A percentile compares a stretch with the other conserved stretches of the same genome.
Evolutionary conservation across 2,329 filamentous ascomycete species (phyloP).

Genomic region (Xylariaceae sp.): DNA sequence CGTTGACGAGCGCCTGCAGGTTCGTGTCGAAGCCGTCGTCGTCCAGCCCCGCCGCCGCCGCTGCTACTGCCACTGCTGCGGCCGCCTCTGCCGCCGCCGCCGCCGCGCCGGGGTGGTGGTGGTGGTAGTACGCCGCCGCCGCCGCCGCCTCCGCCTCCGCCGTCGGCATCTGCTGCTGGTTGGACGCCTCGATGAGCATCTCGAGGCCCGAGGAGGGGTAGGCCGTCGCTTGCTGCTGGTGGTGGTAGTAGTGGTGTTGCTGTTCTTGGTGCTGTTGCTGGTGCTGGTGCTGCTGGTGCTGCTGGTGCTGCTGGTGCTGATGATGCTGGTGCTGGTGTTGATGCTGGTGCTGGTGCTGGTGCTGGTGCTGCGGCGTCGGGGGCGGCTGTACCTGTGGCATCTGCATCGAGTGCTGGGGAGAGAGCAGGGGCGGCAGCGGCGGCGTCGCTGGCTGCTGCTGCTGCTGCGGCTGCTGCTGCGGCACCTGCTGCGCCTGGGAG

Average conservation of each 20-base stretch:
- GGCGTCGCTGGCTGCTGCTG: constrained; percentile 16
- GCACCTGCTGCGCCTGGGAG: constrained; percentile 19
- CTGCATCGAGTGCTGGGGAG: too few relatives aligned
- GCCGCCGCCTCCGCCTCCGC: constrained; percentile 9
- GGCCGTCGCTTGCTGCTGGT: constrained; percentile 11
- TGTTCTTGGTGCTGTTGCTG: too few relatives aligned
- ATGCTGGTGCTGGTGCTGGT: constrained; percentile 12
- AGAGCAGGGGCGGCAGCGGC: constrained; percentile 12
- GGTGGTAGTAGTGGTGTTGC: too few relatives aligned
- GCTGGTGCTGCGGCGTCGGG: constrained; percentile 12
- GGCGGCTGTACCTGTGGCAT: too few relatives aligned
- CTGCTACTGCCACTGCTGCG: too few relatives aligned
- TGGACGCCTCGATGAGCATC: constrained; percentile 34
- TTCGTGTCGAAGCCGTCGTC: constrained; percentile 41
- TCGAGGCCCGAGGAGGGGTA: constrained; percentile 28
- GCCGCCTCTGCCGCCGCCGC: too few relatives aligned
- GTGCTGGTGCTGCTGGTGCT: constrained; percentile 7
- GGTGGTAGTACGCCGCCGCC: constrained; percentile 19
- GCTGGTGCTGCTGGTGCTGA: constrained; percentile 8
- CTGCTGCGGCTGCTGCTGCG: constrained; percentile 11
- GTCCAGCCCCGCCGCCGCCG: constrained; percentile 18
- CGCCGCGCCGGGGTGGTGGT: constrained; percentile 16
- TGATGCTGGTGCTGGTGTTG: constrained; percentile 13
- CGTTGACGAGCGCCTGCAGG: constrained; percentile 36
- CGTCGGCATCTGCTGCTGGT: constrained; percentile 24